Base-by-base conservation (phyloP, 2,329 filamentous ascomycete species). In the Chaetothyriales sp. region DNA sequence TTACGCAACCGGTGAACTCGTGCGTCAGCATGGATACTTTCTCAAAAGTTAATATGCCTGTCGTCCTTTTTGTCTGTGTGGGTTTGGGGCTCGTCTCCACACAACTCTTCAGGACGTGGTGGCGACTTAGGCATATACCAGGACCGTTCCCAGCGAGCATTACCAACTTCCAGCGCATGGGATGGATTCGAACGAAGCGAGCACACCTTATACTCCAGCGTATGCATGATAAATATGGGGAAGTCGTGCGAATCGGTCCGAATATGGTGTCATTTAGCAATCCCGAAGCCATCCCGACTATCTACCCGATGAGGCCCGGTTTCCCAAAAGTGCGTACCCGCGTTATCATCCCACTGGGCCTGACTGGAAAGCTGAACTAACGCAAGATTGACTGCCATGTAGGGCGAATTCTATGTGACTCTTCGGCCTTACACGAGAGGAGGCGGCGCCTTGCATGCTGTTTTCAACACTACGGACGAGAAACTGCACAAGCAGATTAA, bases 391-490 rank as follows among this genome's bases (percentile, higher is more conserved):
- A 5, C 4, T 10, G 13, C 29, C 8, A 37, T 37, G 29, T 37
- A 37, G 29, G 29, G 29, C 29, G 29, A 37, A 13, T 37, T 37
- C 29, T 37, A 37, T 37, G 29, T 37, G 2, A 37, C 29, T 37
- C 29, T 37, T 10, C 29, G 29, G 29, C 29, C 29, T 37, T 37
- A 37, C 13, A 37, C 29, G 8, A 37, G 29, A 37, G 4, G 29
- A 10, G 29, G 29, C 8, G 29, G 29, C 29, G 29, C 8, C 29
- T 37, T 37, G 0, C 77, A 78, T 28, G 86, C 83, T 2, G 75
- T 90, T 15, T 89, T 89, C 70, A 85, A 81, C 62, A 86, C 84
- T 0, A 81, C 77, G 5, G 79, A 86, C 64, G 85, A 89, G 56
- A 71, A 75, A 43, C 89, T 85, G 67, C 86, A 90, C 64, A 78